Conservation (phyloP, 2,329 filamentous ascomycete genomes). For the Xylaria sp. region DNA sequence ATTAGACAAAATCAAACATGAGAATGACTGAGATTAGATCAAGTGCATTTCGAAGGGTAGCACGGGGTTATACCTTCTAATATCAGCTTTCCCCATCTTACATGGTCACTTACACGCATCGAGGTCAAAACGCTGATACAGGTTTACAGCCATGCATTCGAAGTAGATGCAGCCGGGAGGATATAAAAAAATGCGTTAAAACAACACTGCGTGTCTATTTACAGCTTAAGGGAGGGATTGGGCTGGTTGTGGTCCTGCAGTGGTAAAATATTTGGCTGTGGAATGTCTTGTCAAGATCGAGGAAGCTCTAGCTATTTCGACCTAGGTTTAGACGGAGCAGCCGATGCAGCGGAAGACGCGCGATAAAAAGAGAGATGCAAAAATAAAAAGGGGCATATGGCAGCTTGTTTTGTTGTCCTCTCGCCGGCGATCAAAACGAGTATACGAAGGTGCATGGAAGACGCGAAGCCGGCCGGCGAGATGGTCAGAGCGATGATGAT, state of each 20-base stretch:
- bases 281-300: conserved; percentile 41
- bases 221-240: conserved; percentile 26
- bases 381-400: conserved; percentile 45
- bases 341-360: conserved; percentile 32
- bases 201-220: background rate
- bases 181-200: background rate
- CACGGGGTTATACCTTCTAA: background rate
- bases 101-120: conserved; percentile 26
- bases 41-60: background rate
- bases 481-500: conserved; percentile 42
- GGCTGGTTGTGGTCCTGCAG: conserved; percentile 30
- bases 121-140: conserved; percentile 13
- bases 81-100: background rate
- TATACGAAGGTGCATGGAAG: conserved; percentile 68
- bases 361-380: conserved; percentile 38
- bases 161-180: background rate
- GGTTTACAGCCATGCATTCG: conserved; percentile 12
- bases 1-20: no score
- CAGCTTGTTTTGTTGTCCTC: conserved; percentile 55
- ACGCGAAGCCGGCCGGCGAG: conserved; percentile 36
- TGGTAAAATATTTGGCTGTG: conserved; percentile 15
- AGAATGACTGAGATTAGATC: background rate
- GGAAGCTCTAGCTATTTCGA: conserved; percentile 39
- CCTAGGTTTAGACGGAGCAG: conserved; percentile 41
- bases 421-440: conserved; percentile 68